Evolutionary conservation across 2,329 filamentous ascomycete genomes (phyloP).

Genomic region (Thielaviopsis punctulata): DNA sequence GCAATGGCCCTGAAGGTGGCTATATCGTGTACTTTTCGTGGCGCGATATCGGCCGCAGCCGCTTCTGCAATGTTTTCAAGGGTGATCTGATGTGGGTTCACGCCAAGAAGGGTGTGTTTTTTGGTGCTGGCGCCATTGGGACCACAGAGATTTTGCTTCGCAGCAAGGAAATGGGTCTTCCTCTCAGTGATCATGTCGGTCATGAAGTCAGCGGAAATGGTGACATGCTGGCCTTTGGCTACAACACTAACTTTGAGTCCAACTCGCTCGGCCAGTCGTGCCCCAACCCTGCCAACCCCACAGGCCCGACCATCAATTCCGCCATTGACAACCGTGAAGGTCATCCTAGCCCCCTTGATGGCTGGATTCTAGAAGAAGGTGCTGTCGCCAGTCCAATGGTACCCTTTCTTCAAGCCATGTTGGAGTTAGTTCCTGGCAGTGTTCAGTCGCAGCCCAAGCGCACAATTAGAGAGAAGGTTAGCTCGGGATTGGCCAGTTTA

Average conservation of each 20-base stretch:
- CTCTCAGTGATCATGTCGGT: constrained; percentile 39
- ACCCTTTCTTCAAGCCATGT: constrained; percentile 36
- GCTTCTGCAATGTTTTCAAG: constrained; percentile 36
- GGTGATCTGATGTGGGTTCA: constrained; percentile 50
- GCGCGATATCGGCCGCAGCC: constrained; percentile 40
- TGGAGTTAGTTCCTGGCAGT: constrained; percentile 35
- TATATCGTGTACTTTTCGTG: constrained; percentile 49
- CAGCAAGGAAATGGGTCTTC: constrained; percentile 39
- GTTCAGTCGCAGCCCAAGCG: constrained; percentile 21
- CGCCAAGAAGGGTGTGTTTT: constrained; percentile 45
- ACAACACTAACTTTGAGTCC: constrained; percentile 39
- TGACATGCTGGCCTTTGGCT: constrained; percentile 48
- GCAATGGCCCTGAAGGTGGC: constrained; percentile 27
- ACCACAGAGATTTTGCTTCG: constrained; percentile 49
- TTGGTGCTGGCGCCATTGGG: constrained; percentile 47
- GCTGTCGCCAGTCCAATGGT: constrained; percentile 40
- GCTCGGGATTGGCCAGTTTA: constrained; percentile 28
- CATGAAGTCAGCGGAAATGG: constrained; percentile 49
- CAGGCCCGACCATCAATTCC: constrained; percentile 45
- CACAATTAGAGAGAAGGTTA: constrained; percentile 24
- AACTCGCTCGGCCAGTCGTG: constrained; percentile 36
- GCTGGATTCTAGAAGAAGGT: constrained; percentile 48
- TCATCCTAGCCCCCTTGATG: constrained; percentile 37
- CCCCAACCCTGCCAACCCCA: constrained; percentile 33
- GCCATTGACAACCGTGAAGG: constrained; percentile 41